Evolutionary conservation across 306 rosid genomes (phyloP), one percentile per base, ranked within the genome.

Genomic region (Vigna radiata): DNA sequence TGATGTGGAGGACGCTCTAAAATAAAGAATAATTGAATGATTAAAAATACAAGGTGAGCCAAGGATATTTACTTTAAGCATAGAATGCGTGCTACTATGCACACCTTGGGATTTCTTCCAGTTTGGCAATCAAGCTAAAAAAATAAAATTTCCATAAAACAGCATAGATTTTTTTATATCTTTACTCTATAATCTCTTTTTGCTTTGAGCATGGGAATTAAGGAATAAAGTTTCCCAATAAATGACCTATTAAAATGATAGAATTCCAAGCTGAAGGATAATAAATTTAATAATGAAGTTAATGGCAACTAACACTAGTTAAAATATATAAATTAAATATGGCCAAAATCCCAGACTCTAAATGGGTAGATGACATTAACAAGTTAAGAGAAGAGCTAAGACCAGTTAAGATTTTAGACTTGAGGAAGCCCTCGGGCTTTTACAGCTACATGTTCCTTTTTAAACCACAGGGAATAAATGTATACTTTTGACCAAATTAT

Each of bases 1-100:
- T 95, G 97, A 80, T 85, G 83, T 15, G 96, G 76, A 41, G 92
- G 97, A 21, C 99, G 97, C 87, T 95, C 99, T 95, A 69, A 33
- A 82, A 77, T 52, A 86, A 77, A 31, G 68, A 58, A 58, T 41
- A 25, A 48, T n/a, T 14, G 13, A 66, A 80, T 53, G 44, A 39
- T 25, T 16, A 46, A 21, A 44, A 59, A 69, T 46, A 29, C 52
- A 70, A 48, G 39, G 55, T 49, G 72, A 49, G 43, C 62, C 71
- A 27, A 55, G 3, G 14, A 33, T 66, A 36, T 33, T 63, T 33
- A 33, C 17, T 23, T 14, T n/a, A 33, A 62, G 46, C 58, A 44
- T 3, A 29, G 52, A 48, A 75, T 63, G 58, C 49, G 58, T 48
- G n/a, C 14, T 39, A 75, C 50, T 33, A 62, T 25, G 25, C 36